Percentiles rank a stretch among this genome's conserved stretches.
phyloP scores from a whole-genome alignment of 2,329 filamentous ascomycete genomes.

The Colletotrichum lupini region DNA sequence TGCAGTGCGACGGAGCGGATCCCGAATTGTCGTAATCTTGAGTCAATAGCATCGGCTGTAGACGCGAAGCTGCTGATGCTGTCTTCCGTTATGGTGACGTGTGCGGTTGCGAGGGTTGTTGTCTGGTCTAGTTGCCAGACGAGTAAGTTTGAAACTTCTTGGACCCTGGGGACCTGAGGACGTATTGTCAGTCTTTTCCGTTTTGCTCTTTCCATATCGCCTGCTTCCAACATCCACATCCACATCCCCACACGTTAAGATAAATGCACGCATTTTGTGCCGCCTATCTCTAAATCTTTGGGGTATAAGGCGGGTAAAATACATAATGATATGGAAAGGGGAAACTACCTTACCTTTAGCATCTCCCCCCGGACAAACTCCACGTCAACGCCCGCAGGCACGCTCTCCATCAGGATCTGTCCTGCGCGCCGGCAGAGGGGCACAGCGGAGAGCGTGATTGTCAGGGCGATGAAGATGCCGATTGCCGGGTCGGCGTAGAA shows the following conservation, averaged over 20 bases:
- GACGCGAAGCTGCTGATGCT: conserved; percentile 68
- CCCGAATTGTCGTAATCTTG: conserved; percentile 79
- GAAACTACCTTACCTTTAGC: conserved; percentile 61
- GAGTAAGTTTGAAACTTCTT: conserved; percentile 77
- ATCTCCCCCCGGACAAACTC: conserved; percentile 76
- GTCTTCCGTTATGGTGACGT: conserved; percentile 71
- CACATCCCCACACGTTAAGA: too few relatives aligned
- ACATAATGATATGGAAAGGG: too few relatives aligned
- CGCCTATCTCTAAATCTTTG: too few relatives aligned
- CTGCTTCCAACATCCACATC: too few relatives aligned
- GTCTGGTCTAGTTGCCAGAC: conserved; percentile 79
- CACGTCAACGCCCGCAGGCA: conserved; percentile 68
- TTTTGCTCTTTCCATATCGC: too few relatives aligned
- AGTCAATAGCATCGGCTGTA: conserved; percentile 69
- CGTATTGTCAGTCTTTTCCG: neutral
- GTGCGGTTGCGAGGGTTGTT: conserved; percentile 76
- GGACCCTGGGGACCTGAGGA: conserved; percentile 71
- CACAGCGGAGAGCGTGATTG: conserved; percentile 74
- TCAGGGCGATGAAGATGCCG: conserved; percentile 76
- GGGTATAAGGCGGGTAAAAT: too few relatives aligned
- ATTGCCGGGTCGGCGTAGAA: conserved; percentile 80
- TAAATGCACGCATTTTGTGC: too few relatives aligned
- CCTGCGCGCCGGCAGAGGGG: conserved; percentile 73
- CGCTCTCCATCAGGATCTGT: conserved; percentile 74
- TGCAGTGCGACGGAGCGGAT: conserved; percentile 79